These are phyloP conservation scores for Corniculantispora saksenae DNA, from an alignment of 2,329 filamentous ascomycete species.

Conservation along the genomic window DNA sequence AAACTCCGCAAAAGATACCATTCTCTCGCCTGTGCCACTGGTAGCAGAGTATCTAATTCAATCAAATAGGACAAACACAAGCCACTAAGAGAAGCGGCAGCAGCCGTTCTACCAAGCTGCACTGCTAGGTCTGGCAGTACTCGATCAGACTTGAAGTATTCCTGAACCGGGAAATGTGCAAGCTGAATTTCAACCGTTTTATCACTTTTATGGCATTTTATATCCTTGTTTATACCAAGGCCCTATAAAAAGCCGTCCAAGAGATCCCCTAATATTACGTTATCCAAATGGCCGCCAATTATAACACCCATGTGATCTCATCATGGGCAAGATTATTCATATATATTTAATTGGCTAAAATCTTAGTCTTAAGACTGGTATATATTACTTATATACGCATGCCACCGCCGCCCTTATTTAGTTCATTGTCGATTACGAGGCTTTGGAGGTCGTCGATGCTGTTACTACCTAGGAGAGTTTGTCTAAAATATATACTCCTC, in stretches of 20 bases:
- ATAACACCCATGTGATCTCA: slow-evolving; percentile 99
- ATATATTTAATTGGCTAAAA: slow-evolving; percentile 99
- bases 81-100: no score
- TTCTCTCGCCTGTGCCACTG: no score
- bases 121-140: no score
- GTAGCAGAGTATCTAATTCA: no score
- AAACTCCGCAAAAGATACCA: no score
- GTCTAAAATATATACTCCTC: slow-evolving; percentile 69
- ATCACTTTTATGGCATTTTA: no score
- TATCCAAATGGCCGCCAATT: slow-evolving; percentile 96
- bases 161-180: no score
- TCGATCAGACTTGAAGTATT: no score
- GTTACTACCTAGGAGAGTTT: slow-evolving; percentile 66
- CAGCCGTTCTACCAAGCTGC: no score
- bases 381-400: slow-evolving; percentile 99
- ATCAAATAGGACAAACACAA: no score
- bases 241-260: slow-evolving; percentile 99
- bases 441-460: slow-evolving; percentile 82
- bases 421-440: slow-evolving; percentile 98
- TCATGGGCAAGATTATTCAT: slow-evolving; percentile 99
- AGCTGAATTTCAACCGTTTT: no score
- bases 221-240: no score
- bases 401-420: slow-evolving; percentile 95
- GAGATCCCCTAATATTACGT: slow-evolving; percentile 96
- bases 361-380: slow-evolving; percentile 97